Percentiles rank a stretch among this genome's conserved stretches.
These are phyloP conservation scores for Yamadazyma tumulicola DNA, from an alignment of 805 yeast genomes.

Conservation along the genomic window DNA sequence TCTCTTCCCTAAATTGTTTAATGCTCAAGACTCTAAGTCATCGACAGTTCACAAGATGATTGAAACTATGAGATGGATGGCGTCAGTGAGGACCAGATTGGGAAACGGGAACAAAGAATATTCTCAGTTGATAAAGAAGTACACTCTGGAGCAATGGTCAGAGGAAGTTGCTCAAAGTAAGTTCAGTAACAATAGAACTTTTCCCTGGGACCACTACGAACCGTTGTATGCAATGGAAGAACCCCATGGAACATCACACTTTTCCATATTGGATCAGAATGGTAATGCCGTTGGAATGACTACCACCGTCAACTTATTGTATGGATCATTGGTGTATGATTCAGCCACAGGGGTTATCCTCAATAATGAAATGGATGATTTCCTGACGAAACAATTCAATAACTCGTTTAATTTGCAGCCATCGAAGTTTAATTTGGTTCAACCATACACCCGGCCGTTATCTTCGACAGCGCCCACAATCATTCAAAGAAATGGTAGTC, in stretches of 20 bases:
- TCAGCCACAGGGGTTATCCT: slow-evolving; percentile 75
- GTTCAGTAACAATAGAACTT: slow-evolving; percentile 56
- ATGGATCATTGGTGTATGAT: slow-evolving; percentile 84
- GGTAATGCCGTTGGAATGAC: slow-evolving; percentile 85
- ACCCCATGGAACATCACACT: slow-evolving; percentile 91
- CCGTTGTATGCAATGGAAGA: slow-evolving; percentile 76
- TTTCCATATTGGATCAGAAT: slow-evolving; percentile 69
- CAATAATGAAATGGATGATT: slow-evolving; percentile 94
- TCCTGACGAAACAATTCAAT: slow-evolving; percentile 62
- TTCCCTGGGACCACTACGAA: slow-evolving; percentile 66
- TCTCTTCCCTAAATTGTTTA: slow-evolving; percentile 46
- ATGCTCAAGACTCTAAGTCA: slow-evolving; percentile 16
- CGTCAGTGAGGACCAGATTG: slow-evolving; percentile 76
- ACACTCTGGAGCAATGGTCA: slow-evolving; percentile 58
- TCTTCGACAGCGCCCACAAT: slow-evolving; percentile 82
- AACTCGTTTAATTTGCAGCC: slow-evolving; percentile 84
- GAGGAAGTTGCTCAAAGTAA: slow-evolving; percentile 38
- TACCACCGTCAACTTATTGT: slow-evolving; percentile 78
- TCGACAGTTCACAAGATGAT: slow-evolving; percentile 62
- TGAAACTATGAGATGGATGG: slow-evolving; percentile 94
- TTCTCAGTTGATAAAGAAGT: slow-evolving; percentile 32
- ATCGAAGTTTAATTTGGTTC: slow-evolving; percentile 71
- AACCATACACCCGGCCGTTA: slow-evolving; percentile 77
- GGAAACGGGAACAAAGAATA: slow-evolving; percentile 52
- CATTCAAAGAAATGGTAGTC: slow-evolving; percentile 39